phyloP scores from a whole-genome alignment of 2,329 filamentous ascomycete genomes.

The Coniosporium tulheliwenetii region DNA sequence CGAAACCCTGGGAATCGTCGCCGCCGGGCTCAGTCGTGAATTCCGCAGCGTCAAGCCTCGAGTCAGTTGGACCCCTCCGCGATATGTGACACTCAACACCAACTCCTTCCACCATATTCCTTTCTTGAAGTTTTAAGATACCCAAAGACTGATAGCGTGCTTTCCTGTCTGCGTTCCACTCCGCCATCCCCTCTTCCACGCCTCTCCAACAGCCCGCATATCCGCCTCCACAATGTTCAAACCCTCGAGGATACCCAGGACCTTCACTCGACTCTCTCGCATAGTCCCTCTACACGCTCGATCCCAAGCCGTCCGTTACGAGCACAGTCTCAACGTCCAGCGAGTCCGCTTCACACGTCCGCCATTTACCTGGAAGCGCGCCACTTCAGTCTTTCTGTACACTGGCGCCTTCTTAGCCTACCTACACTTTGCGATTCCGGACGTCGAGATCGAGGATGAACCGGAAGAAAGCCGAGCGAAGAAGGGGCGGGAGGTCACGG shows the following conservation, averaged over 20 bases:
- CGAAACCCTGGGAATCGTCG: no score
- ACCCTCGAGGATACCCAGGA: constrained; percentile 16
- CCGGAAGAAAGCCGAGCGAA: no score
- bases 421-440: constrained; percentile 1
- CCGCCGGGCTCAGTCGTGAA: background rate
- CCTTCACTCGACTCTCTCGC: constrained; percentile 16
- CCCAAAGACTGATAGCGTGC: background rate
- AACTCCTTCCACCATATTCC: no score
- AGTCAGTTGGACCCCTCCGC: no score
- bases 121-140: background rate
- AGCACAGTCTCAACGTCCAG: constrained; percentile 8
- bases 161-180: background rate
- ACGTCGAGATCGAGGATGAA: constrained; percentile 1
- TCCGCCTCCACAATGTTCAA: constrained; percentile 17
- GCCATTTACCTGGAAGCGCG: constrained; percentile 15
- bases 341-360: constrained; percentile 24
- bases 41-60: background rate
- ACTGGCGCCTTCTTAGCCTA: constrained; percentile 3
- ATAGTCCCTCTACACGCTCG: constrained; percentile 1
- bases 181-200: background rate
- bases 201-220: background rate
- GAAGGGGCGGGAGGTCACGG: background rate
- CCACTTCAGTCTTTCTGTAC: constrained; percentile 10
- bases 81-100: no score
- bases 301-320: constrained; percentile 2